These are phyloP conservation scores for Pythium aquatile DNA, from an alignment of 352 stramenopile species.

Conservation along the genomic window DNA sequence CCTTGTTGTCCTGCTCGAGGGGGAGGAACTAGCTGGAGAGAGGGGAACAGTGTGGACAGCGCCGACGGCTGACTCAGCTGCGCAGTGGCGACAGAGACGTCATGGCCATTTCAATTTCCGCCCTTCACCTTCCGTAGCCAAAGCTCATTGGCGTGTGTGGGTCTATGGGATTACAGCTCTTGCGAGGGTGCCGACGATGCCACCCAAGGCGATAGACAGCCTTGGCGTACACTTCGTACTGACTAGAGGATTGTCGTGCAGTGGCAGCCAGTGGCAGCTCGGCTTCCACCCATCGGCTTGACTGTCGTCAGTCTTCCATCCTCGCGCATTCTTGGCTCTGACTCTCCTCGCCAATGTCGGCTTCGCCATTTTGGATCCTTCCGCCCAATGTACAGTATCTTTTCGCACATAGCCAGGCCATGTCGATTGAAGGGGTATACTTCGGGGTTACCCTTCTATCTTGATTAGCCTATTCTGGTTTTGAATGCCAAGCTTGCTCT, in stretches of 20 bases:
- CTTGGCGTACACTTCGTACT: too few relatives aligned
- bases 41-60: not conserved
- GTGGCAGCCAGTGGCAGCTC: not conserved
- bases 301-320: not conserved
- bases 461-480: too few relatives aligned
- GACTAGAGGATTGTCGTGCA: not conserved
- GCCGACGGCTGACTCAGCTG: not conserved
- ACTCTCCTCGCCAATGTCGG: not conserved
- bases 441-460: not conserved
- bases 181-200: too few relatives aligned
- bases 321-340: not conserved
- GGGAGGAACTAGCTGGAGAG: not conserved
- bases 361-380: too few relatives aligned
- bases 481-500: too few relatives aligned
- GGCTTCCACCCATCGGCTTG: not conserved
- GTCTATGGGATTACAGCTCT: not conserved
- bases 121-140: too few relatives aligned
- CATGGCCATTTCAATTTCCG: not conserved
- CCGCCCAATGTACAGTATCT: not conserved
- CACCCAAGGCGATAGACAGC: too few relatives aligned
- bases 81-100: not conserved
- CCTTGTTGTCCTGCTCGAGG: not conserved
- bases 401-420: not conserved
- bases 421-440: not conserved
- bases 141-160: not conserved